Percentiles rank a stretch among this genome's conserved stretches.
phyloP scores from a whole-genome alignment of 768 basidiomycete species.

The Suillus occidentalis region DNA sequence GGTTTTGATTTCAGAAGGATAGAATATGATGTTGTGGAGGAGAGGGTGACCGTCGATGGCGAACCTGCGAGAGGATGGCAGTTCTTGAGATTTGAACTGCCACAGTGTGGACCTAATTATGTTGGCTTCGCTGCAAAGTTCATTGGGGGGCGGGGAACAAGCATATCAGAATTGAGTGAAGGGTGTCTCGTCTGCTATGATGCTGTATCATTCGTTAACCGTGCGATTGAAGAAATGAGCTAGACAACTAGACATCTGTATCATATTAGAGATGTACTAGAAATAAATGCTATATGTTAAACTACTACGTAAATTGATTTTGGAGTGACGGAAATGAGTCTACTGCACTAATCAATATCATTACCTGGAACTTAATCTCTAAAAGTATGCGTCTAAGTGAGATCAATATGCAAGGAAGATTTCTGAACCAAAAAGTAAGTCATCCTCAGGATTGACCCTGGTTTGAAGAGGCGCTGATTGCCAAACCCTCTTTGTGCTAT shows the following conservation, averaged over 20 bases:
- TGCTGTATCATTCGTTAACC: constrained; percentile 49
- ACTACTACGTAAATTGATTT: constrained; percentile 11
- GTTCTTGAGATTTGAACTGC: constrained; percentile 61
- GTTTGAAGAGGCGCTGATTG: constrained; percentile 48
- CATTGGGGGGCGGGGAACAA: constrained; percentile 41
- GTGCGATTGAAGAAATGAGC: constrained; percentile 43
- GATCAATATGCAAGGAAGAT: constrained; percentile 31
- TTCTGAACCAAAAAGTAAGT: constrained; percentile 31
- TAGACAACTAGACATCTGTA: constrained; percentile 16
- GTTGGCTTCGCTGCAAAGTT: constrained; percentile 68
- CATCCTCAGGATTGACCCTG: constrained; percentile 29
- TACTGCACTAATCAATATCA: constrained; percentile 7
- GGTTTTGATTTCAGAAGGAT: constrained; percentile 81
- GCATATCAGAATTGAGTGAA: constrained; percentile 33
- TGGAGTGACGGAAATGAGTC: background rate
- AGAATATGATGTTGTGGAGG: constrained; percentile 59
- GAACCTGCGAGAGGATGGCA: constrained; percentile 59
- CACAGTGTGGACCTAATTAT: constrained; percentile 52
- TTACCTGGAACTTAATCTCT: constrained; percentile 10
- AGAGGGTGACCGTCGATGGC: constrained; percentile 61
- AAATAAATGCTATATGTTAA: constrained; percentile 19
- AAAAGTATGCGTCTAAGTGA: background rate
- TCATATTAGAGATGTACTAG: constrained; percentile 19
- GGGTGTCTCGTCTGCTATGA: constrained; percentile 46
- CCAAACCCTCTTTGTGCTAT: constrained; percentile 50